Conservation (phyloP, 2,329 filamentous ascomycete species). For the Akanthomyces lecanii region DNA sequence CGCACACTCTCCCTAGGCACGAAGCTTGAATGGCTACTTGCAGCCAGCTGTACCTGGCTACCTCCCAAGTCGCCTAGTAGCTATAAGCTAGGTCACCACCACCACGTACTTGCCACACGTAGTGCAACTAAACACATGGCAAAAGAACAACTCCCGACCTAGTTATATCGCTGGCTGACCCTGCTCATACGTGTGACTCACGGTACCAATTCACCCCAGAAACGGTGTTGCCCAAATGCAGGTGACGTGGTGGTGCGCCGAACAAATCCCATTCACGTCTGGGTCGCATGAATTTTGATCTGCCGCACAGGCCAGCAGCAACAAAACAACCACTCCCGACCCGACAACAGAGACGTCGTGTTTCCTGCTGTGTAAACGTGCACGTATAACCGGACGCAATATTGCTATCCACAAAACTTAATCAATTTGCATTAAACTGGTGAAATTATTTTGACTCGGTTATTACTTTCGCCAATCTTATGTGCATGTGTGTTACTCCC, state of each 20-base stretch:
- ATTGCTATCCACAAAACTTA: not conserved
- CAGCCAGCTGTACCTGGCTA: too few species aligned
- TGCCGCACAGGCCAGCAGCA: constrained; percentile 8
- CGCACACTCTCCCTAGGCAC: not conserved
- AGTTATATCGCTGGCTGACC: not conserved
- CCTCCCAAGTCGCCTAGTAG: too few species aligned
- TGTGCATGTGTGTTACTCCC: too few species aligned
- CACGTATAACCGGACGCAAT: not conserved
- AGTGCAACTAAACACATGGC: too few species aligned
- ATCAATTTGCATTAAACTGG: not conserved
- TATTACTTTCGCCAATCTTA: not conserved
- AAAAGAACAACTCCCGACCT: not conserved
- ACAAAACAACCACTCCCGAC: not conserved
- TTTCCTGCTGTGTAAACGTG: not conserved
- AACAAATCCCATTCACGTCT: not conserved
- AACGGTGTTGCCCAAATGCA: not conserved
- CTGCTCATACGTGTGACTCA: constrained; percentile 11
- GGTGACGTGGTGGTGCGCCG: not conserved
- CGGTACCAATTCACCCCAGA: constrained; percentile 7
- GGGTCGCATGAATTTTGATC: not conserved
- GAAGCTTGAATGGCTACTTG: too few species aligned
- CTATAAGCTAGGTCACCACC: too few species aligned
- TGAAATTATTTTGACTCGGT: not conserved
- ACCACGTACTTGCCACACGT: not conserved
- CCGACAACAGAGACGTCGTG: constrained; percentile 5